Evolutionary conservation across 371 early-diverging fungal species (phyloP), one percentile per base, ranked within the genome.

Genomic region (Sporodiniella umbellata): DNA sequence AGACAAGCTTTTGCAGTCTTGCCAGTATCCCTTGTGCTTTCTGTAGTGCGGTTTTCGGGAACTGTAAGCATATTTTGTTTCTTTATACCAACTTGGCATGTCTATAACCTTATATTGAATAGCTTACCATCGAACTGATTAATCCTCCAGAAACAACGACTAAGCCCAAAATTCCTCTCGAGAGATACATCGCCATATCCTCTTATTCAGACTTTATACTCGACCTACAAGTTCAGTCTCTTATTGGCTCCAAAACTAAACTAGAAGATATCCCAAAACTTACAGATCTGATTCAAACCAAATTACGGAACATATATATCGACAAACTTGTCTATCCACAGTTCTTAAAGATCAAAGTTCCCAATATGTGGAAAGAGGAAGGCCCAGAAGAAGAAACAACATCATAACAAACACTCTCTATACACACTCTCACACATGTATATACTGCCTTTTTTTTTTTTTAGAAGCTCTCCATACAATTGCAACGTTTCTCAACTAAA

Each of bases 181-280:
- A 81, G 46, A 64, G 86, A 42, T 80, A 79, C 48, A 76, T 85
- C 50, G 67, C 80, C 30, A 63, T 87, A 47, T 80, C 90, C 19
- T 71, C 82, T 7, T 53, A 83, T 19, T 87, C 89, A 0, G 89
- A 87, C 44, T 92, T 89, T 51, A 67, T 76, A 25, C 80, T 96
- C 11, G 93, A 94, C 24, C 85, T 96, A 47, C 85, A 88, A 15
- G 88, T 94, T 0, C 82, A 88, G 28, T 93, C 94, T 0, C 65
- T 95, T 17, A 79, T 97, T 38, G 97, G 97, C 0, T 91, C 93
- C 50, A 81, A 90, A 51, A 93, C 95, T 23, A 97, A 97, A 62
- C 81, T 96, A 23, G 94, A 94, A 63, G 93, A 94, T 60, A 75
- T 96, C 37, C 96, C 97, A 10, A 94, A 93, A 70, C 70, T 97